A percentile compares a stretch with the other conserved stretches of the same genome.
Evolutionary conservation across 163 green algal genomes (phyloP).

Genomic region (Scenedesmus sp.): DNA sequence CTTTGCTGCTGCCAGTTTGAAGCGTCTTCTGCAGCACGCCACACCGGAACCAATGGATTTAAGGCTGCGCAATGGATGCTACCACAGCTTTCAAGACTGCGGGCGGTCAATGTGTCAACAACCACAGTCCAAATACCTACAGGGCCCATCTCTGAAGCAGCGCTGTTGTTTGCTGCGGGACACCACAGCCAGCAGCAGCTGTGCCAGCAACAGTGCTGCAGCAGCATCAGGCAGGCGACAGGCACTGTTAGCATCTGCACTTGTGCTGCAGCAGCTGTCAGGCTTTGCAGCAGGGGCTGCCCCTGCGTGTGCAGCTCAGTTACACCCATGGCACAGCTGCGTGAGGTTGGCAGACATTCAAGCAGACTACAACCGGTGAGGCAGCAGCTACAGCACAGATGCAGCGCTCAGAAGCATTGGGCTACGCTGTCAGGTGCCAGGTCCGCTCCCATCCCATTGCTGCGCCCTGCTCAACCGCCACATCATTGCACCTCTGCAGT

Average conservation of each 20-base stretch:
- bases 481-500: too few species aligned
- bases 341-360: conserved; percentile 16
- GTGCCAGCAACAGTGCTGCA: background rate
- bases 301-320: background rate
- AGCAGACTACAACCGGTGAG: conserved; percentile 50
- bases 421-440: too few species aligned
- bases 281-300: conserved; percentile 5
- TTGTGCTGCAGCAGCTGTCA: background rate
- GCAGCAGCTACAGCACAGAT: background rate
- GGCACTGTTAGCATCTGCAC: conserved; percentile 12
- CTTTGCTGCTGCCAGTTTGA: too few species aligned
- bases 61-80: too few species aligned
- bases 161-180: background rate
- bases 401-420: too few species aligned
- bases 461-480: too few species aligned
- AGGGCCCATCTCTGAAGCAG: background rate
- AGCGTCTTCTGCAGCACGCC: background rate
- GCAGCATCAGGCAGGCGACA: background rate
- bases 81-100: background rate
- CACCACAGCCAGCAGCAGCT: background rate
- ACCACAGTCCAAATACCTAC: background rate
- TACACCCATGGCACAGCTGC: background rate
- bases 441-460: too few species aligned
- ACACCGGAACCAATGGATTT: background rate
- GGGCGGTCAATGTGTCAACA: background rate